A percentile compares a stretch with the other conserved stretches of the same genome.
phyloP scores from a whole-genome alignment of 2,329 filamentous ascomycete species.

The Xylaria sp. region DNA sequence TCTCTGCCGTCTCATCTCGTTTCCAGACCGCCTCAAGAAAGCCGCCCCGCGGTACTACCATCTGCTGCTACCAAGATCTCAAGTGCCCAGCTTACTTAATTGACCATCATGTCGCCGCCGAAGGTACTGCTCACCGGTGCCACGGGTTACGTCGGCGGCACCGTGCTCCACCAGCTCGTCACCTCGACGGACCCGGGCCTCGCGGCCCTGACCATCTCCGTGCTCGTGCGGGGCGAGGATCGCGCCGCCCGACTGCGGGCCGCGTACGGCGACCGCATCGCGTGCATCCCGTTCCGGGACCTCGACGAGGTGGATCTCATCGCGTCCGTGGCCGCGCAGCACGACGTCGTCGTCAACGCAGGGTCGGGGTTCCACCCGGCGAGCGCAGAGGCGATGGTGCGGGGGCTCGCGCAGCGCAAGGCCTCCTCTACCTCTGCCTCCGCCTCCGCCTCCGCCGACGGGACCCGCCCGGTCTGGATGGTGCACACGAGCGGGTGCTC shows the following conservation, averaged over 20 bases:
- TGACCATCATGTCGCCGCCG: neutral
- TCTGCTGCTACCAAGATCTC: neutral
- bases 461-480: slow-evolving; percentile 42
- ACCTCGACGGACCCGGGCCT: slow-evolving; percentile 18
- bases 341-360: slow-evolving; percentile 47
- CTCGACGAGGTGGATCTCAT: slow-evolving; percentile 29
- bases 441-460: no score
- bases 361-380: slow-evolving; percentile 43
- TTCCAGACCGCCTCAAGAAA: neutral
- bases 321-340: slow-evolving; percentile 20
- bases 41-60: neutral
- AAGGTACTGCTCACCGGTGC: slow-evolving; percentile 31
- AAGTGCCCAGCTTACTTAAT: neutral
- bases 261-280: slow-evolving; percentile 27
- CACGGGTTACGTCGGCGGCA: slow-evolving; percentile 32
- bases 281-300: slow-evolving; percentile 24
- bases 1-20: no score
- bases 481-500: slow-evolving; percentile 50
- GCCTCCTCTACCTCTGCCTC: no score
- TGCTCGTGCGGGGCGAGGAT: slow-evolving; percentile 27
- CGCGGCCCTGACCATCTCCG: slow-evolving; percentile 18
- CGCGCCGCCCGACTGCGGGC: slow-evolving; percentile 22
- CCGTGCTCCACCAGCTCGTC: slow-evolving; percentile 24
- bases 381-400: slow-evolving; percentile 45
- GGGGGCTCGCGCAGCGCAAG: slow-evolving; percentile 44